These are phyloP conservation scores for Arthrobotrys iridis DNA, from an alignment of 2,329 filamentous ascomycete genomes.

Conservation along the genomic window DNA sequence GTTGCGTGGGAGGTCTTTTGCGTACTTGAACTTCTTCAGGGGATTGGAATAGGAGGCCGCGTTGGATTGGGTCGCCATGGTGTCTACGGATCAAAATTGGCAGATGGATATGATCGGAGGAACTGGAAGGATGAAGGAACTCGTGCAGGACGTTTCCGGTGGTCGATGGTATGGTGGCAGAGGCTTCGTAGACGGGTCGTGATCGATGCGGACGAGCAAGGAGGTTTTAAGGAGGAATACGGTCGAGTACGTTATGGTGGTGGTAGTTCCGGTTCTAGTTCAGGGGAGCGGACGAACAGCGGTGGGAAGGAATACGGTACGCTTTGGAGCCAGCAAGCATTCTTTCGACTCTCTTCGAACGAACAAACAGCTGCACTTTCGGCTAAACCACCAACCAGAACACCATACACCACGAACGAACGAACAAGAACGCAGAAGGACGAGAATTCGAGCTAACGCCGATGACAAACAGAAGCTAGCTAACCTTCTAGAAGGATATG, in stretches of 20 bases:
- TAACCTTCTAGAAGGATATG: conserved; percentile 32
- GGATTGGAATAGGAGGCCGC: conserved; percentile 96
- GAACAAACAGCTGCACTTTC: conserved; percentile 15
- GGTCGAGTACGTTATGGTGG: conserved; percentile 3
- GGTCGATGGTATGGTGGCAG: background rate
- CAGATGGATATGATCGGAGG: conserved; percentile 1
- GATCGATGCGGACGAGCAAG: conserved; percentile 20
- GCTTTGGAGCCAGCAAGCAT: conserved; percentile 17
- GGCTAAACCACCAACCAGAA: conserved; percentile 42
- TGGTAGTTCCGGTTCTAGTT: background rate
- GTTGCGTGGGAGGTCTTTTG: conserved; percentile 42
- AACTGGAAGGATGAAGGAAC: background rate
- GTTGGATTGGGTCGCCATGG: conserved; percentile 54
- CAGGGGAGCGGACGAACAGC: conserved; percentile 7
- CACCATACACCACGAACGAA: background rate
- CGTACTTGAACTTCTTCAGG: conserved; percentile 99
- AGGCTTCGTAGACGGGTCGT: conserved; percentile 5
- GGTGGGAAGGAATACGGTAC: background rate
- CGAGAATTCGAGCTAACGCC: background rate
- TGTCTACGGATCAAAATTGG: conserved; percentile 26
- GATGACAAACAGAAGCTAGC: conserved; percentile 18
- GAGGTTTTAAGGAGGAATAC: conserved; percentile 23
- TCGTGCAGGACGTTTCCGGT: background rate
- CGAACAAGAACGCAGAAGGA: background rate
- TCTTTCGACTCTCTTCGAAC: background rate